Base-by-base conservation (phyloP, 2,329 filamentous ascomycete genomes). In the Talaromyces sp. region DNA sequence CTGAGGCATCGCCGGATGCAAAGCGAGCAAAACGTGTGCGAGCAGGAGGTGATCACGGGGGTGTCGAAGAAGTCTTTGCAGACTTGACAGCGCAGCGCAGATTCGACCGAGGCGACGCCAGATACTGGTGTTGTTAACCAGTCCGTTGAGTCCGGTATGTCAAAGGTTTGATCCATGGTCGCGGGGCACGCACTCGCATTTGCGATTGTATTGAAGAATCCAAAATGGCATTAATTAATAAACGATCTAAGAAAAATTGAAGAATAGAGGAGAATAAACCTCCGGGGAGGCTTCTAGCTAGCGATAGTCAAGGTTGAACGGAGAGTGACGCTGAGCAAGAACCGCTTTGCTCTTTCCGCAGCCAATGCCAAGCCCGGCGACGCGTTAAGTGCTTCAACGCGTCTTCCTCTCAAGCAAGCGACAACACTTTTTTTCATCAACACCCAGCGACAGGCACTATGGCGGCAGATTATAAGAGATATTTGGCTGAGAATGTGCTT, bases 51-150 rank as follows among this genome's bases (percentile, higher is more conserved):
- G 65, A 97, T 89, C 85, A 99, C 95, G 0, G 95, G 95, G 57
- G 92, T 96, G 64, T 87, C 87, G 79, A 91, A 98, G 77, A 98
- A 96, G 75, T 99, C 96, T 74, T 98, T 98, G 85, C 95, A 99
- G 63, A 99, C 90, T 76, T 98, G 91, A 77, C 95, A 99, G 68
- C 95, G 91, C 23, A 99, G 82, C 3, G 92, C 87, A 63, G 89
- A 87, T 71, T 99, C 95, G 65, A 99, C 70, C 54, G 75, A 76
- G 61, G 75, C 72, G 50, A 81, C 72, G 36, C 73, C 66, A 14
- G 73, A 71, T 60, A 82, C 73, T 51, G 80, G 79, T 50, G 80
- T 81, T 47, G 70, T 68, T 54, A 82, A 72, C 79, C 79, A 82
- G 70, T 82, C 78, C 55, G 79, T 79, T 44, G 78, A 78, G 65